These are phyloP conservation scores for Catunica adiposa DNA, from an alignment of 2,329 filamentous ascomycete genomes.

Conservation along the genomic window DNA sequence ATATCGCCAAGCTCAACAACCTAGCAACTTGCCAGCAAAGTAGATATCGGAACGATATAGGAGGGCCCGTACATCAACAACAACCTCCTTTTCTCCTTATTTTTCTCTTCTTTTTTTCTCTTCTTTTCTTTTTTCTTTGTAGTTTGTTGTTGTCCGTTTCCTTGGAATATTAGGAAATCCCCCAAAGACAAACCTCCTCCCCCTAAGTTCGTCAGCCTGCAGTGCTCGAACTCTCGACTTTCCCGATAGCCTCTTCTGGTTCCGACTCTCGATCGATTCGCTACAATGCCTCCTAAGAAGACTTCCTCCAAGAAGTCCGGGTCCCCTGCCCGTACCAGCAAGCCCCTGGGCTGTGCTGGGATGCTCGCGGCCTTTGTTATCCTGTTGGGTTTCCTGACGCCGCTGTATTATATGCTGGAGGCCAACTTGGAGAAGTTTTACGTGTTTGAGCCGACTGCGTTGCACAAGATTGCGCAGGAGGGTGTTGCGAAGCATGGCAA, in stretches of 20 bases:
- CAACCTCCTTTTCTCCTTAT: neutral
- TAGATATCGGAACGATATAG: neutral
- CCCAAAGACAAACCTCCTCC: neutral
- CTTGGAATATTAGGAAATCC: neutral
- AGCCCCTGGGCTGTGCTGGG: conserved; percentile 19
- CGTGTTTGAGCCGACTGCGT: conserved; percentile 53
- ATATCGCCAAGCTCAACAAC: no score
- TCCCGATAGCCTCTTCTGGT: neutral
- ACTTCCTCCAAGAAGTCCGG: neutral
- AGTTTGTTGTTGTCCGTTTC: neutral
- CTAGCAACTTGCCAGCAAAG: no score
- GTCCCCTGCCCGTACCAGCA: neutral
- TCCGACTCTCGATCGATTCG: neutral
- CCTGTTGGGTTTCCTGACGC: conserved; percentile 36
- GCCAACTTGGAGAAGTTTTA: conserved; percentile 49
- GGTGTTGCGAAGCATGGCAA: conserved; percentile 56
- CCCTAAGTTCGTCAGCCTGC: neutral
- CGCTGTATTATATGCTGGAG: conserved; percentile 39
- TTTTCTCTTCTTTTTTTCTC: neutral
- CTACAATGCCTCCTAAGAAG: conserved; percentile 6
- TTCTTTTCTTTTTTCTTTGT: conserved; percentile 2
- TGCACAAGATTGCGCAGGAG: conserved; percentile 51
- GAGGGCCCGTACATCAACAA: neutral
- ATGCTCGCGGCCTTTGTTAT: conserved; percentile 35
- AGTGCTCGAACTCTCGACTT: neutral